Evolutionary conservation across 306 rosid species (phyloP).

Genomic region (Quercus robur): DNA sequence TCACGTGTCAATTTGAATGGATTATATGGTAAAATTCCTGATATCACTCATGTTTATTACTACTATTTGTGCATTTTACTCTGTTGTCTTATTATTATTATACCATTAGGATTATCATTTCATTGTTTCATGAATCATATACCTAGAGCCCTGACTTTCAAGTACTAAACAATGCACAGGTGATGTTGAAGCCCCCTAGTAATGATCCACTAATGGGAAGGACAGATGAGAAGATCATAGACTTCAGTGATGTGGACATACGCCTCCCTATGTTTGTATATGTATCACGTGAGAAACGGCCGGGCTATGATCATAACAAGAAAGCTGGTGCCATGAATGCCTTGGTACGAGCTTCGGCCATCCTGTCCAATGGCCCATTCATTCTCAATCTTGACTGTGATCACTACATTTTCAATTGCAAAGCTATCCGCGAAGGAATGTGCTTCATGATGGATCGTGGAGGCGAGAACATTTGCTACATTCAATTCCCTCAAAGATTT

Average conservation of each 20-base stretch:
- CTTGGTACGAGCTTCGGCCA: constrained; percentile 46
- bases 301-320: constrained; percentile 54
- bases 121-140: not conserved
- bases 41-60: too few relatives aligned
- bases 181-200: constrained; percentile 50
- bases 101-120: not conserved
- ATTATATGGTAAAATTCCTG: too few relatives aligned
- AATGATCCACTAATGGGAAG: constrained; percentile 40
- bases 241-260: constrained; percentile 36
- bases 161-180: constrained; percentile 11
- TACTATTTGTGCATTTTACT: too few relatives aligned
- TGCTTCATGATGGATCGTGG: constrained; percentile 64
- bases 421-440: constrained; percentile 51
- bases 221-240: constrained; percentile 37
- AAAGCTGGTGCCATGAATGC: constrained; percentile 65
- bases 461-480: constrained; percentile 49
- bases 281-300: constrained; percentile 49
- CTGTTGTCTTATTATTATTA: too few relatives aligned
- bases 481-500: constrained; percentile 58
- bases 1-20: too few relatives aligned
- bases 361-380: constrained; percentile 50
- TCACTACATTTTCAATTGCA: constrained; percentile 47
- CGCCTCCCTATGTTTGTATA: constrained; percentile 50
- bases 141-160: not conserved
- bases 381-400: constrained; percentile 61